Percentiles rank a stretch among this genome's conserved stretches.
Conservation (phyloP, 441 rosid genomes). For the Bocquillonia castaneifolia region DNA sequence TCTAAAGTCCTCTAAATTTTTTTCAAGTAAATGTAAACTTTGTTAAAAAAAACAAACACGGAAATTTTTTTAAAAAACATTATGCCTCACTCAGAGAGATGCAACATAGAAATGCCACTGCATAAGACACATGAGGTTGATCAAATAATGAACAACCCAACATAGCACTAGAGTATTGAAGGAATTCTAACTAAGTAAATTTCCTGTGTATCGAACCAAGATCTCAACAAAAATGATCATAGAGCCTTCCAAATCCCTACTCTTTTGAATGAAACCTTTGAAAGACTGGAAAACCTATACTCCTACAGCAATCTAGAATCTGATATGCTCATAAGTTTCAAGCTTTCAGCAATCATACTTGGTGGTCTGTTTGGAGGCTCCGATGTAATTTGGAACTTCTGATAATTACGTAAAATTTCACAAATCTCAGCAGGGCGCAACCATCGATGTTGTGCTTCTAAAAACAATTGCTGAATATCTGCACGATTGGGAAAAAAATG, state of each 20-base stretch:
- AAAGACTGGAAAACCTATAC: background rate
- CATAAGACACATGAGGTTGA: background rate
- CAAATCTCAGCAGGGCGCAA: slow-evolving; percentile 93
- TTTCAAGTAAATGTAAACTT: no score
- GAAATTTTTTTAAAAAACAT: background rate
- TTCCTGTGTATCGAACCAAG: background rate
- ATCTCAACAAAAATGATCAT: background rate
- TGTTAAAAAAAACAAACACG: background rate
- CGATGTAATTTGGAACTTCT: slow-evolving; percentile 64
- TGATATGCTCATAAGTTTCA: slow-evolving; percentile 6
- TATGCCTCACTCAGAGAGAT: background rate
- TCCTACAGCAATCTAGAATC: background rate
- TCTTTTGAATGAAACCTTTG: background rate
- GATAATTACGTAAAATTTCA: slow-evolving; percentile 80
- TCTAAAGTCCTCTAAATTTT: background rate
- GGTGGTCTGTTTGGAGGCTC: slow-evolving; percentile 81
- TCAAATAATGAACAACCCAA: background rate
- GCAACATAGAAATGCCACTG: background rate
- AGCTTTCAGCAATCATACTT: slow-evolving; percentile 46
- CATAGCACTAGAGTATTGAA: background rate
- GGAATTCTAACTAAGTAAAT: background rate
- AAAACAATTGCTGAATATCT: slow-evolving; percentile 71
- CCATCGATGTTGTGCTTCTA: slow-evolving; percentile 93
- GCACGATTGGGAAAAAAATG: slow-evolving; percentile 10
- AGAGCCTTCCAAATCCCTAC: background rate